Evolutionary conservation across 805 yeast genomes (phyloP).

Genomic region (Ogataea nonfermentans): DNA sequence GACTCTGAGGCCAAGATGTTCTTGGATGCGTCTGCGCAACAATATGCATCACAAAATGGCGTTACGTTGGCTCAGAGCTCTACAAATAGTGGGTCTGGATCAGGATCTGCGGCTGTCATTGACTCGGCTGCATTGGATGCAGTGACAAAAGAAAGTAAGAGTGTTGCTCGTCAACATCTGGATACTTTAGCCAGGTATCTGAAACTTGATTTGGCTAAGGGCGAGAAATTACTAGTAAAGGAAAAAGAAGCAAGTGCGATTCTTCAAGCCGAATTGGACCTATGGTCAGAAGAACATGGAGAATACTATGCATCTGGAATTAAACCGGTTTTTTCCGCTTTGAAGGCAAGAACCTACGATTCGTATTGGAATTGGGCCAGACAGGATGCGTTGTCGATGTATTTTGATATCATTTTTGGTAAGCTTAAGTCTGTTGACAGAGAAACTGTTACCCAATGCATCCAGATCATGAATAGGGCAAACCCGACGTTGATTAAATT

Average conservation of each 20-base stretch:
- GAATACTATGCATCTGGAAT: constrained; percentile 93
- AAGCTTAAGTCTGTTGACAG: constrained; percentile 86
- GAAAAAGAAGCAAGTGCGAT: constrained; percentile 83
- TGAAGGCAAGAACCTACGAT: constrained; percentile 94
- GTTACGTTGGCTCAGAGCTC: constrained; percentile 69
- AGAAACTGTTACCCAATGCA: constrained; percentile 94
- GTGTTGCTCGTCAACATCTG: constrained; percentile 74
- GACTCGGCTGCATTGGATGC: constrained; percentile 95
- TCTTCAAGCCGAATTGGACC: constrained; percentile 86
- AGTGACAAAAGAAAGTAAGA: constrained; percentile 65
- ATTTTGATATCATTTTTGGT: constrained; percentile 95
- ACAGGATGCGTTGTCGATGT: constrained; percentile 92
- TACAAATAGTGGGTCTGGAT: constrained; percentile 50
- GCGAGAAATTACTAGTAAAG: constrained; percentile 78
- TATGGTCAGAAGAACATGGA: constrained; percentile 88
- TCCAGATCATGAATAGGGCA: constrained; percentile 96
- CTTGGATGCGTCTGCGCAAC: constrained; percentile 77
- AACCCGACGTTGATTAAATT: constrained; percentile 90
- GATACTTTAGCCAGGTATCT: constrained; percentile 94
- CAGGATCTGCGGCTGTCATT: constrained; percentile 80
- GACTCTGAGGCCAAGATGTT: constrained; percentile 90
- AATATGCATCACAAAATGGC: constrained; percentile 83
- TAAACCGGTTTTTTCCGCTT: constrained; percentile 81
- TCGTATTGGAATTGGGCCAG: constrained; percentile 99
- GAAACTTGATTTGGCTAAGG: constrained; percentile 86